These are phyloP conservation scores for Crassisporium funariophilum DNA, from an alignment of 768 basidiomycete genomes.

Conservation along the genomic window DNA sequence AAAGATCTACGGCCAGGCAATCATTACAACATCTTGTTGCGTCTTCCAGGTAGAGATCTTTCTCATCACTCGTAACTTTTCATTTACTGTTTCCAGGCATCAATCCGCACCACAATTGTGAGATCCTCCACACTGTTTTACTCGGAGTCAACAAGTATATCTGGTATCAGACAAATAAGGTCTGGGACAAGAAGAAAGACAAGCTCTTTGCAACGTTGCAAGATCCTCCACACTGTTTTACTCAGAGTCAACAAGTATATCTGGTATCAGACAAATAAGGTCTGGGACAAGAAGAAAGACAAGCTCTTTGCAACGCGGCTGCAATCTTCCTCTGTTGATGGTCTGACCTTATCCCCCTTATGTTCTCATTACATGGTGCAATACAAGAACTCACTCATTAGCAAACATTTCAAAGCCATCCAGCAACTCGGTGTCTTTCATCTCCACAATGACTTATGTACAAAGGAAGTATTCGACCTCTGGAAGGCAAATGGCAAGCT, in stretches of 20 bases:
- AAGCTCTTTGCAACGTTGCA: slow-evolving; percentile 29
- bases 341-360: slow-evolving; percentile 26
- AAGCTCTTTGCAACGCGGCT: slow-evolving; percentile 22
- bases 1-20: slow-evolving; percentile 16
- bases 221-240: slow-evolving; percentile 39
- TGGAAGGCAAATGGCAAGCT: slow-evolving; percentile 34
- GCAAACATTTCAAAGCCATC: slow-evolving; percentile 37
- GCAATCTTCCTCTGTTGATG: slow-evolving; percentile 23
- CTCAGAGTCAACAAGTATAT: slow-evolving; percentile 39
- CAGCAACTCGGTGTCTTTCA: slow-evolving; percentile 33
- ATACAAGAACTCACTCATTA: slow-evolving; percentile 35
- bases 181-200: slow-evolving; percentile 23
- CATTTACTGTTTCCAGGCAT: no score
- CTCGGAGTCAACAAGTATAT: slow-evolving; percentile 39
- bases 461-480: slow-evolving; percentile 21
- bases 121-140: slow-evolving; percentile 39
- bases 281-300: slow-evolving; percentile 17
- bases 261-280: slow-evolving; percentile 28
- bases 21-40: slow-evolving; percentile 26
- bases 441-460: slow-evolving; percentile 21
- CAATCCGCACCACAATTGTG: slow-evolving; percentile 35
- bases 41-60: no score
- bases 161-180: slow-evolving; percentile 28
- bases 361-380: slow-evolving; percentile 33
- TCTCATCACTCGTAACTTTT: no score